Base-by-base conservation (phyloP, 495 filamentous ascomycete species). In the Cercophora samala region DNA sequence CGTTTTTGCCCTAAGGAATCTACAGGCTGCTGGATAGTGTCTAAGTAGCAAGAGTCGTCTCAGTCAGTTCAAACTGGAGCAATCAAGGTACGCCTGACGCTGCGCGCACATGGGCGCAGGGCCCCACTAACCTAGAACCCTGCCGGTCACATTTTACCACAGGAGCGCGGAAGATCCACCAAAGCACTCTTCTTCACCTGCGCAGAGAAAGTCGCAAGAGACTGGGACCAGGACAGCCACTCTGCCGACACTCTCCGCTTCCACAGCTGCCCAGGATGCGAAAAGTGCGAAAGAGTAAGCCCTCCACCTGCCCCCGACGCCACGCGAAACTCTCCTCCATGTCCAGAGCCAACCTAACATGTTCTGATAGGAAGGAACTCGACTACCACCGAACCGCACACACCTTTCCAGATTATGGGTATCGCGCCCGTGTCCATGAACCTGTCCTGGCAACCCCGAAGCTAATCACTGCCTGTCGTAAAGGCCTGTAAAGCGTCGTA, bases 351-450 rank as follows among this genome's bases (percentile, higher is more conserved):
- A 11, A 46, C 52, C 65, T 69, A 61, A 70, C 63, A 4, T 56
- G 18, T 56, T 13, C 22, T 46, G 37, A 55, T 58, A 69, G 66
- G 61, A 52, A 22, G 9, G 56, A 59, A 25, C 62, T 68, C 58
- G 58, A 70, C 46, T 72, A 67, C 29, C 72, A 74, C 68, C 62
- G 59, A 53, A 67, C 65, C 32, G 58, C 64, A 24, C 68, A 74
- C 63, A 68, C 70, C 19, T 72, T 74, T 53, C 72, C 75, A 29
- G 75, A 76, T 60, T 75, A 76, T 75, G 75, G 75, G 75, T 75
- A 72, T 24, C 58, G 19, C 25, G 6, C 32, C 32, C 51, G 23
- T 51, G 17, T 21, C 32, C 29, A 25, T 51, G 15, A 32, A 52
- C 4, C 24, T 22, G 23, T 23, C 54, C 62, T 22, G 19, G 37